phyloP scores from a whole-genome alignment of 768 basidiomycete genomes.

The Strobilomyces echinocephalus region DNA sequence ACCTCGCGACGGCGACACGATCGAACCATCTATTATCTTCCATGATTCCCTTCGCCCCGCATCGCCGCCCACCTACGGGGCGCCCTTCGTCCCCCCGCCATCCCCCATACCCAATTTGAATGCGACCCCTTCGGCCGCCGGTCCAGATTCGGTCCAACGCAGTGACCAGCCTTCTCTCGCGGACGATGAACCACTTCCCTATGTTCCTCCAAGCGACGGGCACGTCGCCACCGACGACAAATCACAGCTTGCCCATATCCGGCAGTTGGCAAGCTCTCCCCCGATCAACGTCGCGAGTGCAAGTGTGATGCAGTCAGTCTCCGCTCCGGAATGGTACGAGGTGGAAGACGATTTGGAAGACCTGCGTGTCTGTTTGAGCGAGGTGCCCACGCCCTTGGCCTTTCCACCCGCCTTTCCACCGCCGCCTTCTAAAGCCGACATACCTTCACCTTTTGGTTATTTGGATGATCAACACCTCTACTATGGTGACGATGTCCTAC shows the following conservation, averaged over 20 bases:
- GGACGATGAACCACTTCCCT: slow-evolving; percentile 24
- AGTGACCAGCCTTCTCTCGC: background rate
- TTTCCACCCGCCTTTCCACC: slow-evolving; percentile 24
- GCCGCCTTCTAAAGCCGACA: slow-evolving; percentile 39
- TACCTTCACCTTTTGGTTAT: slow-evolving; percentile 35
- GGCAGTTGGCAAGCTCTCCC: slow-evolving; percentile 51
- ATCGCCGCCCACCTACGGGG: slow-evolving; percentile 46
- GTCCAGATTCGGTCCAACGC: slow-evolving; percentile 3
- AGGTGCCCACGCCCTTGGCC: slow-evolving; percentile 5
- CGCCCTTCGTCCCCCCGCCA: slow-evolving; percentile 18
- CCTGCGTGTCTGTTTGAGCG: slow-evolving; percentile 6
- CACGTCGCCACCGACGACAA: slow-evolving; percentile 70
- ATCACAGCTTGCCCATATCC: slow-evolving; percentile 48
- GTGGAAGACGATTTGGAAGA: slow-evolving; percentile 38
- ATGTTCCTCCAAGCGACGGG: slow-evolving; percentile 36
- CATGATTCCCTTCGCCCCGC: slow-evolving; percentile 19
- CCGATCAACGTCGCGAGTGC: slow-evolving; percentile 20
- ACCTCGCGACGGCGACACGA: background rate
- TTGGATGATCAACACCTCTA: slow-evolving; percentile 36
- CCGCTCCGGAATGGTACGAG: slow-evolving; percentile 53
- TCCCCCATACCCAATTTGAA: slow-evolving; percentile 4
- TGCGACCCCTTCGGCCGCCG: slow-evolving; percentile 12
- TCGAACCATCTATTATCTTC: slow-evolving; percentile 2
- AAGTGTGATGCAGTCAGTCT: slow-evolving; percentile 28
- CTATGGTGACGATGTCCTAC: slow-evolving; percentile 32